Conservation (phyloP, 495 filamentous ascomycete species). For the Immersiella caudata region DNA sequence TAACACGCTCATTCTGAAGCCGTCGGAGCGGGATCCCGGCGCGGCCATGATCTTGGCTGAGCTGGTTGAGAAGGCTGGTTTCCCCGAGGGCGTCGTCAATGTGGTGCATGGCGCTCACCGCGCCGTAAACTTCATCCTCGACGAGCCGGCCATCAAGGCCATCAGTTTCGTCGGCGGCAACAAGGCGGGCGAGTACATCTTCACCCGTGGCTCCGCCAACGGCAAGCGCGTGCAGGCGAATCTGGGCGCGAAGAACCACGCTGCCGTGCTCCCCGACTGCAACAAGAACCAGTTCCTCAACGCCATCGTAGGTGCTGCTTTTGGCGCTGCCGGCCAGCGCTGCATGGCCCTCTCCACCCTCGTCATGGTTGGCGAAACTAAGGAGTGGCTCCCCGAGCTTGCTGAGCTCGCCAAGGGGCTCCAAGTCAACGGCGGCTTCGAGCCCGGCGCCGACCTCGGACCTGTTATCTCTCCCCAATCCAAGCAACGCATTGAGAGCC, state of each 20-base stretch:
- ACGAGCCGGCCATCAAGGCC: conserved; percentile 96
- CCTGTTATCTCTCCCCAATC: conserved; percentile 94
- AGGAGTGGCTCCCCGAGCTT: conserved; percentile 88
- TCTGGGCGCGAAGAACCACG: conserved; percentile 98
- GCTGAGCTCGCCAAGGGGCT: conserved; percentile 90
- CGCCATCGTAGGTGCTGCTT: conserved; percentile 91
- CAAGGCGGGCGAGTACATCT: conserved; percentile 97
- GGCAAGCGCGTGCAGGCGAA: conserved; percentile 96
- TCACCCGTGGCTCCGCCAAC: conserved; percentile 85
- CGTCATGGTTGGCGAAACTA: conserved; percentile 92
- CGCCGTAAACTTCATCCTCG: conserved; percentile 96
- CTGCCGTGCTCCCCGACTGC: conserved; percentile 89
- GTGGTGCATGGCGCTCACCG: conserved; percentile 88
- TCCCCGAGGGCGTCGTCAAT: conserved; percentile 93
- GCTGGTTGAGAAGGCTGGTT: conserved; percentile 85
- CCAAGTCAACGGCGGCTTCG: conserved; percentile 91
- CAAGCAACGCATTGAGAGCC: conserved; percentile 82
- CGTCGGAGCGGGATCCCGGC: conserved; percentile 96
- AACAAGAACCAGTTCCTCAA: conserved; percentile 98
- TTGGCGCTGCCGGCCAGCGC: conserved; percentile 93
- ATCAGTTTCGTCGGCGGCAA: conserved; percentile 97
- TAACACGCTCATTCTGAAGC: conserved; percentile 94
- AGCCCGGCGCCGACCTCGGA: conserved; percentile 91
- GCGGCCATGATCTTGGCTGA: conserved; percentile 98
- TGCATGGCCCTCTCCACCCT: conserved; percentile 97